Evolutionary conservation across 352 stramenopile species (phyloP).

Genomic region (Phytophthora foliorum): DNA sequence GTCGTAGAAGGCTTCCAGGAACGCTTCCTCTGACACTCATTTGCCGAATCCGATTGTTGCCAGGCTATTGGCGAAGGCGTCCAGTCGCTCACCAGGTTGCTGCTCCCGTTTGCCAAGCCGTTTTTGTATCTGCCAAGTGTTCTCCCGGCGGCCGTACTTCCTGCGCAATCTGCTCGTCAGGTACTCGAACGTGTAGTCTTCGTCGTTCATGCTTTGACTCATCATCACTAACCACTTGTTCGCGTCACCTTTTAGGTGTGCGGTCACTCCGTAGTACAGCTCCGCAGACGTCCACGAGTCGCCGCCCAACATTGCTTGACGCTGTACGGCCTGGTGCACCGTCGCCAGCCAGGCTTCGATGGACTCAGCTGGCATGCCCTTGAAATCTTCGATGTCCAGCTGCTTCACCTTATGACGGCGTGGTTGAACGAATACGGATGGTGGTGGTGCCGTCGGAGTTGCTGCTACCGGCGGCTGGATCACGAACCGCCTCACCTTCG

Average conservation of each 20-base stretch:
- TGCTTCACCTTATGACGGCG: neutral
- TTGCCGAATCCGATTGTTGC: neutral
- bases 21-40: neutral
- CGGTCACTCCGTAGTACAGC: slow-evolving; percentile 4
- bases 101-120: neutral
- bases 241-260: neutral
- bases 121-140: neutral
- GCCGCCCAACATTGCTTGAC: neutral
- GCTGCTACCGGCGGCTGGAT: neutral
- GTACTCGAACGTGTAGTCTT: neutral
- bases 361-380: neutral
- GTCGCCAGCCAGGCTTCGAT: neutral
- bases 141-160: neutral
- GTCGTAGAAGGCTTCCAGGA: neutral
- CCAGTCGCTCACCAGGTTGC: neutral
- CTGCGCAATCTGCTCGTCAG: neutral
- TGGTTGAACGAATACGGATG: too few relatives aligned
- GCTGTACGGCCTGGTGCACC: neutral
- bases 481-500: neutral
- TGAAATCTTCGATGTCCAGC: slow-evolving; percentile 1
- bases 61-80: neutral
- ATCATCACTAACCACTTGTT: neutral
- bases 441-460: neutral
- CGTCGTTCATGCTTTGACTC: neutral
- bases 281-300: neutral